Base-by-base conservation (phyloP, 2,329 filamentous ascomycete genomes). In the Dothistroma septosporum region DNA sequence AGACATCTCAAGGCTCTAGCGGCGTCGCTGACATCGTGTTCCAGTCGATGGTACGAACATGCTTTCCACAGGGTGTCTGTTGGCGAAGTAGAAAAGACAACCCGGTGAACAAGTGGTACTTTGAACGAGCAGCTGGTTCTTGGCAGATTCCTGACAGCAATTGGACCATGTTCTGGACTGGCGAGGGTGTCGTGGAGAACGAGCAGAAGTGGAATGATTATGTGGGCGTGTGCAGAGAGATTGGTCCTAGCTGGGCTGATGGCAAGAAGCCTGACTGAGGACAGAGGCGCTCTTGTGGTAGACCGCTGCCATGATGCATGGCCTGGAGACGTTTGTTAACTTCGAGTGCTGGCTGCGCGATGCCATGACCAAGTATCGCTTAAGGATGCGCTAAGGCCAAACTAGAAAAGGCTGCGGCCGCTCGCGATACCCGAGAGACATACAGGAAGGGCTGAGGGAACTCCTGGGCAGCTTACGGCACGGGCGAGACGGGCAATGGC, bases 91-190 rank as follows among this genome's bases (percentile, higher is more conserved):
- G 94, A 55, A 89, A 88, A 71, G 86, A 92, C 72, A 97, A 99
- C 72, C 93, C 92, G 0, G 94, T 99, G 4, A 99, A 99, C 73
- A 97, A 97, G 74, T 99, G 94, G 94, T 99, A 99, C 75, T 97
- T 97, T 76, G 94, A 99, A 76, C 83, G 94, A 53, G 91, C 90
- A 2, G 79, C 84, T 53, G 94, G 94, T 0, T 92, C 87, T 1
- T 89, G 87, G 82, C 94, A 95, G 77, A 77, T 99, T 41, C 81
- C 83, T 0, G 86, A 84, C n/a, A 90, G 85, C 50, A 88, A 92
- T 68, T 99, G 94, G 94, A 91, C 92, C 3, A 97, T 97, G 92
- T 99, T 99, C 72, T 99, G 94, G 92, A 99, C 94, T 1, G 81
- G 84, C 0, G 84, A 85, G 52, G 80, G 87, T 59, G 78, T 85